Conservation (phyloP, 139 green algal genomes). For the Micractinium conductrix region DNA sequence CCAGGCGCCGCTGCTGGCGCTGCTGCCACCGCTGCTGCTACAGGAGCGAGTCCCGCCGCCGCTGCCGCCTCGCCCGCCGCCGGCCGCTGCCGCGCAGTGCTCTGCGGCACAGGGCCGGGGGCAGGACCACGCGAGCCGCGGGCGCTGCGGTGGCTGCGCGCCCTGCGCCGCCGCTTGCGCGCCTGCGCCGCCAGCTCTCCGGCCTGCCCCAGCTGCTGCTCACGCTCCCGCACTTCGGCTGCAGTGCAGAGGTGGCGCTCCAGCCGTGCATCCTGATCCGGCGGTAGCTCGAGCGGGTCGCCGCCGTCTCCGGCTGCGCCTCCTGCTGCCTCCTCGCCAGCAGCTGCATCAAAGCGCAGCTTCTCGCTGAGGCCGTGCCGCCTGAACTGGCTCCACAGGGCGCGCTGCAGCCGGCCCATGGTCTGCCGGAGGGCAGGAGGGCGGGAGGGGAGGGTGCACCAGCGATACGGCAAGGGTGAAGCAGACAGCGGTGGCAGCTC, state of each 20-base stretch:
- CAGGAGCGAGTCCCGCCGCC: not conserved
- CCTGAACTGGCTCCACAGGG: conserved; percentile 19
- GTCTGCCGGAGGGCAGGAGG: not conserved
- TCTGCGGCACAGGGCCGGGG: not conserved
- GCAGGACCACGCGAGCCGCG: not conserved
- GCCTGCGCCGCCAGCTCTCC: not conserved
- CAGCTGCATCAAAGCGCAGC: not conserved
- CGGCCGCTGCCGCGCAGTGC: conserved; percentile 15
- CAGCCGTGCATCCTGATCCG: not conserved
- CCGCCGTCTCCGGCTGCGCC: not conserved
- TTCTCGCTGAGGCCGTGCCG: not conserved
- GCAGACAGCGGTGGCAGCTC: too few species aligned
- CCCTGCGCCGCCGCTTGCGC: not conserved
- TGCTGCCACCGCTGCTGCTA: not conserved
- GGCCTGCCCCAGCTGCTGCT: not conserved
- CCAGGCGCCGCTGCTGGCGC: not conserved
- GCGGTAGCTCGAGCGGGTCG: not conserved
- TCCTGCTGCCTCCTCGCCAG: not conserved
- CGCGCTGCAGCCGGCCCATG: conserved; percentile 7
- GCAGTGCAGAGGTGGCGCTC: conserved; percentile 13
- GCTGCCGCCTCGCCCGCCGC: not conserved
- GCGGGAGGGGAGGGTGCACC: not conserved
- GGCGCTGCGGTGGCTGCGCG: not conserved
- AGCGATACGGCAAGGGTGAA: too few species aligned
- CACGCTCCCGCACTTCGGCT: conserved; percentile 2